phyloP scores from a whole-genome alignment of 371 early-diverging fungal species.

The Mortierella polycephala region DNA sequence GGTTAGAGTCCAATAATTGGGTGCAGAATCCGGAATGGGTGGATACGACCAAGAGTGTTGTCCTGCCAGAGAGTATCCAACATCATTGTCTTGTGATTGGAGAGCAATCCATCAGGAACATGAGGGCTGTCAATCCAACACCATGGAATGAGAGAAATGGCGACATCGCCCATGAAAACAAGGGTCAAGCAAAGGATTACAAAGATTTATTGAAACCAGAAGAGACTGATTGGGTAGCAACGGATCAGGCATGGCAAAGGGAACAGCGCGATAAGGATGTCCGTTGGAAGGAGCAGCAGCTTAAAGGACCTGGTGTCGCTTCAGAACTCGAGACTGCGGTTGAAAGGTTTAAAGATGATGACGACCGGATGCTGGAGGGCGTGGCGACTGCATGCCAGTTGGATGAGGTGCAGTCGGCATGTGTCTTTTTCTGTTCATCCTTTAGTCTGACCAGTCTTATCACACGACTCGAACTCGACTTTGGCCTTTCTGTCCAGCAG shows the following conservation, averaged over 20 bases:
- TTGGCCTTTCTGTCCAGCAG: conserved; percentile 38
- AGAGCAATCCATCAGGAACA: conserved; percentile 62
- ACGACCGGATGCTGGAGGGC: conserved; percentile 72
- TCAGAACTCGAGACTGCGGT: conserved; percentile 11
- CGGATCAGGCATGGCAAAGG: conserved; percentile 30
- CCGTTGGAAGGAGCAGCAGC: conserved; percentile 32
- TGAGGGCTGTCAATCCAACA: conserved; percentile 20
- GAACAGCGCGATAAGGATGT: conserved; percentile 16
- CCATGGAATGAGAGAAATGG: conserved; percentile 12
- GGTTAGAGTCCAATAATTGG: conserved; percentile 68
- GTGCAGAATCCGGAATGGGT: conserved; percentile 68
- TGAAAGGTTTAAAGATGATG: conserved; percentile 61
- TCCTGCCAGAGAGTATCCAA: conserved; percentile 50
- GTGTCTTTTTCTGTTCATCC: conserved; percentile 70
- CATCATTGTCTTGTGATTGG: conserved; percentile 73
- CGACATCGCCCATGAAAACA: neutral
- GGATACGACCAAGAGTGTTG: conserved; percentile 63
- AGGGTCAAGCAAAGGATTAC: neutral
- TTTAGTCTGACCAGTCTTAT: conserved; percentile 52
- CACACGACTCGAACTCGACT: conserved; percentile 38
- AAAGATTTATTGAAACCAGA: neutral
- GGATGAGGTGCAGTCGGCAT: conserved; percentile 63
- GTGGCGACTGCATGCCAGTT: conserved; percentile 62
- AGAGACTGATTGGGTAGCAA: conserved; percentile 32
- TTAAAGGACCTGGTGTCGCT: conserved; percentile 16